These are phyloP conservation scores for Lentinula lateritia DNA, from an alignment of 768 basidiomycete genomes.

Conservation along the genomic window DNA sequence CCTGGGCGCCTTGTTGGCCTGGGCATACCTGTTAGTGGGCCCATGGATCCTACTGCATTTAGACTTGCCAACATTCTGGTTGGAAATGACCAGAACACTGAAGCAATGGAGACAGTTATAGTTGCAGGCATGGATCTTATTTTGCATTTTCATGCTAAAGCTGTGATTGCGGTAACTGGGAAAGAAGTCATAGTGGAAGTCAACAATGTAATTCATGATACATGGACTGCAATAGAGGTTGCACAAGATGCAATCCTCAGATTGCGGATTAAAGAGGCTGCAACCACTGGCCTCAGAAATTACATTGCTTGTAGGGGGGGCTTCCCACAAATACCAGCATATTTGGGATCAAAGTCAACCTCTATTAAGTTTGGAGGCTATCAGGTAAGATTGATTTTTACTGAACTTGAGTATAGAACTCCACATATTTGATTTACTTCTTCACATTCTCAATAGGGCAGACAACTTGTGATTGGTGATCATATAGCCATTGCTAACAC, in stretches of 20 bases:
- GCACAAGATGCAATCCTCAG: conserved; percentile 30
- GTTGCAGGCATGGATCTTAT: conserved; percentile 37
- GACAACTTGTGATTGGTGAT: conserved; percentile 46
- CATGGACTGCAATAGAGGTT: conserved; percentile 47
- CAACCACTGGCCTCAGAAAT: conserved; percentile 39
- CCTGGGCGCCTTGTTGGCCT: conserved; percentile 46
- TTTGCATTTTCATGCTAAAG: conserved; percentile 42
- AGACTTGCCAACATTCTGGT: conserved; percentile 52
- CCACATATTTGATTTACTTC: conserved; percentile 4
- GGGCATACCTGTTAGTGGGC: conserved; percentile 60
- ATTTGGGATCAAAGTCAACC: conserved; percentile 62
- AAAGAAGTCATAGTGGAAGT: conserved; percentile 37
- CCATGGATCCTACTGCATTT: conserved; percentile 58
- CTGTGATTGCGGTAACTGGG: conserved; percentile 54
- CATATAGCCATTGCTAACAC: conserved; percentile 33
- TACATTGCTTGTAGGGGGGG: conserved; percentile 59
- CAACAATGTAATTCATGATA: conserved; percentile 28
- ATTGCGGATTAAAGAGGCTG: conserved; percentile 14
- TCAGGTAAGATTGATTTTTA: conserved; percentile 29
- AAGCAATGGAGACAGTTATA: conserved; percentile 51
- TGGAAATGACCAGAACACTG: conserved; percentile 43
- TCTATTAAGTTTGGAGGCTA: conserved; percentile 59
- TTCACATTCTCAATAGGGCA: conserved; percentile 31
- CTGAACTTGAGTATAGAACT: neutral
- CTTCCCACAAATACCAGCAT: conserved; percentile 49